Conservation (phyloP, 176 grass and related monocot species). For the Lolium multiflorum region DNA sequence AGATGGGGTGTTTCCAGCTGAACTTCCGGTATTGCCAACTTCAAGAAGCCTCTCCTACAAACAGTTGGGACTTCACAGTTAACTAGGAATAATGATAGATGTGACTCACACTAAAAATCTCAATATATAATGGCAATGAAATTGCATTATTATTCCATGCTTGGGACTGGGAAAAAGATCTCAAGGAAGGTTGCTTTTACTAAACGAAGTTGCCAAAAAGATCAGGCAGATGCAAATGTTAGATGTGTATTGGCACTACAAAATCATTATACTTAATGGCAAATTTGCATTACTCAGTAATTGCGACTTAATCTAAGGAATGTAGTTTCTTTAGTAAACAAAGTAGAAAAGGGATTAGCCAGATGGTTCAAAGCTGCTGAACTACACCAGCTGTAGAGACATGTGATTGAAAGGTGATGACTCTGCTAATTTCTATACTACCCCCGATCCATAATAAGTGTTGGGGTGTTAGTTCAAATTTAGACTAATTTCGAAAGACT, state of each 20-base stretch:
- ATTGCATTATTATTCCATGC: slow-evolving; percentile 15
- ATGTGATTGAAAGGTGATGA: slow-evolving; percentile 6
- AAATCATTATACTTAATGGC: slow-evolving; percentile 6
- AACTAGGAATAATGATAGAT: slow-evolving; percentile 33
- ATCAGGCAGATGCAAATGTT: slow-evolving; percentile 3
- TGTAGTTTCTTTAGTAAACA: slow-evolving; percentile 2
- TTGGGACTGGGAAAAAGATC: slow-evolving; percentile 18
- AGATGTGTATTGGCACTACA: not conserved
- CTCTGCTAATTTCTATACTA: not conserved
- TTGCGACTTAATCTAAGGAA: slow-evolving; percentile 11
- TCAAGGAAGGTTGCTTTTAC: not conserved
- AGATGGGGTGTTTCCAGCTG: slow-evolving; percentile 52
- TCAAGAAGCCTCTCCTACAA: slow-evolving; percentile 93
- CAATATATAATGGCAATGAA: slow-evolving; percentile 7
- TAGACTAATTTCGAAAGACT: too few relatives aligned
- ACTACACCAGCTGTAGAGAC: not conserved
- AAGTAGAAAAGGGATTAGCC: not conserved
- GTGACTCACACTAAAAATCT: slow-evolving; percentile 11
- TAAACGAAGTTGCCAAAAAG: not conserved
- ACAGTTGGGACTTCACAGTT: slow-evolving; percentile 35
- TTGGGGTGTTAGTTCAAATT: too few relatives aligned
- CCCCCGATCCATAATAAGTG: too few relatives aligned
- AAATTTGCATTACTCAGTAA: slow-evolving; percentile 3
- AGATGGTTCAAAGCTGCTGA: slow-evolving; percentile 23
- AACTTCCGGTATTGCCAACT: slow-evolving; percentile 74